phyloP scores from a whole-genome alignment of 345 rosid genomes.

The Boechera stricta region DNA sequence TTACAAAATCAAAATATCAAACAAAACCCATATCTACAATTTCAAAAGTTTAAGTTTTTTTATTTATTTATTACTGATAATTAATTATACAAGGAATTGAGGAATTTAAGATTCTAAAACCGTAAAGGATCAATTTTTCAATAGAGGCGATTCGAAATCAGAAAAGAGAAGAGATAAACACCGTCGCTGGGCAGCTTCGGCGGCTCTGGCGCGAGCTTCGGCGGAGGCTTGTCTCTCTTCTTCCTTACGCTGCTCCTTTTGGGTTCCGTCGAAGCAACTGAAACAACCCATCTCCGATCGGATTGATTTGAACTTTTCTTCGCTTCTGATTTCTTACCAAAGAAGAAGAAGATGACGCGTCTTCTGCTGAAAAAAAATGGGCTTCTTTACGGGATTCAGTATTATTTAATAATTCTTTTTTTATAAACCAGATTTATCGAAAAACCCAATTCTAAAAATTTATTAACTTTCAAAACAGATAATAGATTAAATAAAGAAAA shows the following conservation, averaged over 20 bases:
- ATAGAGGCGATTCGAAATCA: slow-evolving; percentile 17
- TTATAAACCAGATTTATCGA: too few relatives aligned
- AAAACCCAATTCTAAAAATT: too few relatives aligned
- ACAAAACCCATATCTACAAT: background rate
- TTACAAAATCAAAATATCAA: background rate
- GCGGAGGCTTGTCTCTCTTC: slow-evolving; percentile 72
- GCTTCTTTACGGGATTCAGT: too few relatives aligned
- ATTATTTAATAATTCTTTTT: too few relatives aligned
- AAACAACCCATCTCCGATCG: slow-evolving; percentile 65
- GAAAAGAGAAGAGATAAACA: slow-evolving; percentile 15
- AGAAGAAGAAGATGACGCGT: slow-evolving; percentile 37
- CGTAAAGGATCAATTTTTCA: background rate
- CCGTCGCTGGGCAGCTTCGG: slow-evolving; percentile 97
- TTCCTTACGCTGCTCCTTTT: slow-evolving; percentile 65
- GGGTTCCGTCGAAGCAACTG: slow-evolving; percentile 71
- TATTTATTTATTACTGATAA: too few relatives aligned
- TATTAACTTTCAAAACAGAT: too few relatives aligned
- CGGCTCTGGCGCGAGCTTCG: slow-evolving; percentile 95
- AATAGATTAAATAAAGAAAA: too few relatives aligned
- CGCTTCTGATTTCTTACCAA: slow-evolving; percentile 34
- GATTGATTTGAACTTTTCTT: slow-evolving; percentile 30
- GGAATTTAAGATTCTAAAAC: background rate
- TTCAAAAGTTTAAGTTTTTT: background rate
- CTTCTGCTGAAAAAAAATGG: background rate
- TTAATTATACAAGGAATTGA: background rate